Conservation (phyloP, 495 filamentous ascomycete genomes). For the Barbatosphaeria neglecta region DNA sequence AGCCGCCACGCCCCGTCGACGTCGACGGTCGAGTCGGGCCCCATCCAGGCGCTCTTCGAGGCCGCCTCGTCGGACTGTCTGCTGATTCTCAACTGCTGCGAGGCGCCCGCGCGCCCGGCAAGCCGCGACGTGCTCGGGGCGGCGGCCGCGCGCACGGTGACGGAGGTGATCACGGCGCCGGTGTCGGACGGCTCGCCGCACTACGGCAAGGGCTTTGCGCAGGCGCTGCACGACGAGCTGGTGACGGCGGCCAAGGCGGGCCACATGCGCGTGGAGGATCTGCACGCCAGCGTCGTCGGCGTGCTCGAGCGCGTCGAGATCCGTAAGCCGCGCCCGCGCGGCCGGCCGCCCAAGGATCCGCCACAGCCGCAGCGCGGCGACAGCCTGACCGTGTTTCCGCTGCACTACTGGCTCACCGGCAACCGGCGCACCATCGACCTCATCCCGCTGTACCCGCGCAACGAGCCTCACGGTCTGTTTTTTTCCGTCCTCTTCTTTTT, state of each 20-base stretch:
- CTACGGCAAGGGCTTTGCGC: not conserved
- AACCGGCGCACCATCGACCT: not conserved
- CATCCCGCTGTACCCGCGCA: not conserved
- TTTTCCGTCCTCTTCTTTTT: not conserved
- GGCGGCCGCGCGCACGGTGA: not conserved
- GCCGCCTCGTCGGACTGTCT: slow-evolving; percentile 15
- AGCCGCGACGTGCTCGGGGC: not conserved
- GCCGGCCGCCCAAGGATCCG: not conserved
- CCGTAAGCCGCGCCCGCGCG: not conserved
- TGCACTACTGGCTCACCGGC: not conserved
- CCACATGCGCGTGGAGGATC: not conserved
- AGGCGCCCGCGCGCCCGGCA: not conserved
- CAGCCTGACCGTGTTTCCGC: not conserved
- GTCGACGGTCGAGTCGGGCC: slow-evolving; percentile 7
- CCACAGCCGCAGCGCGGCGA: not conserved
- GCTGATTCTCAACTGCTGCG: slow-evolving; percentile 19
- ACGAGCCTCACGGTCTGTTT: not conserved
- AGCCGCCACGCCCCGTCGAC: not conserved
- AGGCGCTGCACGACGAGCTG: not conserved
- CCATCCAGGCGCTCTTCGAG: slow-evolving; percentile 10
- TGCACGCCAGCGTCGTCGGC: not conserved
- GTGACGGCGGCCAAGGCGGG: not conserved
- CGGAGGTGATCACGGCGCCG: not conserved
- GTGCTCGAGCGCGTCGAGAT: not conserved
- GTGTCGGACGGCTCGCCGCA: not conserved